Percentiles rank a stretch among this genome's conserved stretches.
Conservation (phyloP, 495 filamentous ascomycete species). For the Penicillium soppii region DNA sequence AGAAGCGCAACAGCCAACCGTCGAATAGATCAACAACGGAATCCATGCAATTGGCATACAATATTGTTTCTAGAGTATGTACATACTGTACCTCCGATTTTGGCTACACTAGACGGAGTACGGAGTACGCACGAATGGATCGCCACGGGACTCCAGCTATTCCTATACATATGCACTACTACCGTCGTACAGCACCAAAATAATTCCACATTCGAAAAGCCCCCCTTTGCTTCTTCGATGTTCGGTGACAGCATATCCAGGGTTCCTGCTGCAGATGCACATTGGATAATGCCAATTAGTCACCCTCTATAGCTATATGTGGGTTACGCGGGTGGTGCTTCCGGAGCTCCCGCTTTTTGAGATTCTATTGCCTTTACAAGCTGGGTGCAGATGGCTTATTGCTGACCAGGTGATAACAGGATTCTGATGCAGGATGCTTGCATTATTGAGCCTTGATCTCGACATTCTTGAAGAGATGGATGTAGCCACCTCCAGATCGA, state of each 20-base stretch:
- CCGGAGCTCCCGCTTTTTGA: slow-evolving; percentile 1
- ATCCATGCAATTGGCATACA: background rate
- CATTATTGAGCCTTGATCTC: slow-evolving; percentile 10
- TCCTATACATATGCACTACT: background rate
- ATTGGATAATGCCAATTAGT: background rate
- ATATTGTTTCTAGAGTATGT: background rate
- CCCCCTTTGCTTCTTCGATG: background rate
- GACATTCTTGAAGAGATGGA: background rate
- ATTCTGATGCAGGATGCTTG: slow-evolving; percentile 10
- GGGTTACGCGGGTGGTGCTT: background rate
- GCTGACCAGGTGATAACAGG: slow-evolving; percentile 17
- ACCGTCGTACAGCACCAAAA: background rate
- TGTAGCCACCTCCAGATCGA: no score
- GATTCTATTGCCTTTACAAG: slow-evolving; percentile 5
- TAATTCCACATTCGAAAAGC: background rate
- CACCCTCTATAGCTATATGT: background rate
- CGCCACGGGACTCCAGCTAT: background rate
- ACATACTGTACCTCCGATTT: background rate
- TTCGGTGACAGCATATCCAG: background rate
- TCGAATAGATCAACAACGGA: background rate
- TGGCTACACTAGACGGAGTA: background rate
- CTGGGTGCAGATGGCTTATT: slow-evolving; percentile 3
- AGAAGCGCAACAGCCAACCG: slow-evolving; percentile 4
- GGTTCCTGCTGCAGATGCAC: background rate
- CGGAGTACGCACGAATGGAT: background rate